Evolutionary conservation across 31 red algal species (phyloP).

Genomic region (Odonthalia washingtoniensis): DNA sequence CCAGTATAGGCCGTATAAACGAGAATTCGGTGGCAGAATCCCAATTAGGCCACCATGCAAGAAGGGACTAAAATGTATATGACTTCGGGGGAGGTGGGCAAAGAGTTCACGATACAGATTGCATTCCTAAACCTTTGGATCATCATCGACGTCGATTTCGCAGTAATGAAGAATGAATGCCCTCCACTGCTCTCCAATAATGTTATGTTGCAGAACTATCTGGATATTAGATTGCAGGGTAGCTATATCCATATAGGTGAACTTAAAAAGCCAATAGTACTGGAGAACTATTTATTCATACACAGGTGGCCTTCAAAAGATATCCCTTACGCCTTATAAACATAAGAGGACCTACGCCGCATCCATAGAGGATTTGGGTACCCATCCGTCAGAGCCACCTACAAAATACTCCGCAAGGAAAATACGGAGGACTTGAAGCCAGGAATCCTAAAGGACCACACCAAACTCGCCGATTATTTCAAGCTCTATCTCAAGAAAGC

Average conservation of each 20-base stretch:
- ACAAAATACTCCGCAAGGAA: not conserved
- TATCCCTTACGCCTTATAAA: not conserved
- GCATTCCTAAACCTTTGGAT: too few relatives aligned
- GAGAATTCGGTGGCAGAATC: too few relatives aligned
- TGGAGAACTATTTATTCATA: not conserved
- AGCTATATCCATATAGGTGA: not conserved
- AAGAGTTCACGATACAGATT: too few relatives aligned
- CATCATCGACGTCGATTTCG: too few relatives aligned
- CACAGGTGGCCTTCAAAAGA: not conserved
- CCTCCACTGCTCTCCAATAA: not conserved
- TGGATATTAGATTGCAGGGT: not conserved
- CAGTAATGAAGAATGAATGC: not conserved
- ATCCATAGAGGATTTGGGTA: not conserved
- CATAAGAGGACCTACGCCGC: not conserved
- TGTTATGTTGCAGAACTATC: not conserved
- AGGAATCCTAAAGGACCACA: not conserved
- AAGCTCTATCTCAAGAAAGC: not conserved
- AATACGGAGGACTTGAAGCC: not conserved
- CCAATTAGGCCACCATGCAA: too few relatives aligned
- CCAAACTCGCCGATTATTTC: not conserved
- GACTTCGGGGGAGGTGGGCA: too few relatives aligned
- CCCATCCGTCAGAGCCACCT: not conserved
- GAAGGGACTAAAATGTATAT: too few relatives aligned
- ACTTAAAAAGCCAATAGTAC: not conserved
- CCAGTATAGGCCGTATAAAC: slow-evolving; percentile 39